phyloP scores from a whole-genome alignment of 371 early-diverging fungal genomes.

The Mortierella sp. region DNA sequence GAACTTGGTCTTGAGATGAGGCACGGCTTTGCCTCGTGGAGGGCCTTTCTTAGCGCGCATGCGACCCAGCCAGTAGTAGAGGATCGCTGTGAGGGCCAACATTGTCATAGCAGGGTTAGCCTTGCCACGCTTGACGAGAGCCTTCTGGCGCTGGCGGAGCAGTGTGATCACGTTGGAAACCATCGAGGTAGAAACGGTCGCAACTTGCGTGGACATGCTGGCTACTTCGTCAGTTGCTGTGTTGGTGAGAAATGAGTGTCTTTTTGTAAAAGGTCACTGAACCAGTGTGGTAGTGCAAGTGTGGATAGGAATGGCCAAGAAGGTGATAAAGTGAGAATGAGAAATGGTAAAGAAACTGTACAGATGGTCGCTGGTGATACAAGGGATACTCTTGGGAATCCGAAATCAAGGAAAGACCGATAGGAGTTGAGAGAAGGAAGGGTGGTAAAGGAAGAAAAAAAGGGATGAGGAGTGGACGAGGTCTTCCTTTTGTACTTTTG shows the following conservation, averaged over 20 bases:
- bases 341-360: too few species aligned
- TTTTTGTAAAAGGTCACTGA: too few species aligned
- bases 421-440: too few species aligned
- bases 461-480: too few species aligned
- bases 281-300: too few species aligned
- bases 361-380: too few species aligned
- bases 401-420: too few species aligned
- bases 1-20: constrained; percentile 28
- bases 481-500: too few species aligned
- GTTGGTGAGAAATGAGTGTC: not conserved
- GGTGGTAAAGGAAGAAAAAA: too few species aligned
- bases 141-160: constrained; percentile 45
- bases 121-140: constrained; percentile 47
- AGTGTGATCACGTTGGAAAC: constrained; percentile 39
- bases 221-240: not conserved
- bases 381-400: too few species aligned
- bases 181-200: constrained; percentile 35
- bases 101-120: constrained; percentile 52
- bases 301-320: too few species aligned
- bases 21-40: constrained; percentile 43
- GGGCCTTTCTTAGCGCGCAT: constrained; percentile 45
- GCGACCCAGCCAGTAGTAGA: constrained; percentile 53
- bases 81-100: constrained; percentile 47
- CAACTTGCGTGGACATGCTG: constrained; percentile 34
- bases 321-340: too few species aligned